Percentiles rank a stretch among this genome's conserved stretches.
Conservation (phyloP, 2,329 filamentous ascomycete genomes). For the Helotiales sp. region DNA sequence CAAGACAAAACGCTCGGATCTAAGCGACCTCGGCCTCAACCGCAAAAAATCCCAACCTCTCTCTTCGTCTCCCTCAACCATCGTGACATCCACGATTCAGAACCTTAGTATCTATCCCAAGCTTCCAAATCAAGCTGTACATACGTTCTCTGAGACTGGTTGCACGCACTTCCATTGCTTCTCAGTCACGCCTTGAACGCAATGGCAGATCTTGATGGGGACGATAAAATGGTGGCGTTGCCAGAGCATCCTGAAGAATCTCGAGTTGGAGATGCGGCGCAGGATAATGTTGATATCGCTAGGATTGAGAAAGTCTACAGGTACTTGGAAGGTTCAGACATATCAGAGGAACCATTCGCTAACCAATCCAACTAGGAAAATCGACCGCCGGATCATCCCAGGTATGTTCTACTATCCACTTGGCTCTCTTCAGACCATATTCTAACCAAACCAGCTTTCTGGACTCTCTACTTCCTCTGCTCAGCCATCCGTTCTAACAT, state of each 20-base stretch:
- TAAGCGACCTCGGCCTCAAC: slow-evolving; percentile 12
- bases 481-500: slow-evolving; percentile 92
- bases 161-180: slow-evolving; percentile 43
- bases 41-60: slow-evolving; percentile 6
- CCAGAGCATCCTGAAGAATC: slow-evolving; percentile 21
- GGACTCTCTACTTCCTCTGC: slow-evolving; percentile 89
- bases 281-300: slow-evolving; percentile 36
- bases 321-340: slow-evolving; percentile 30
- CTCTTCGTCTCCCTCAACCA: not conserved
- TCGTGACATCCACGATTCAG: not conserved
- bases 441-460: slow-evolving; percentile 66
- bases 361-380: slow-evolving; percentile 47
- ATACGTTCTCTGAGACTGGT: slow-evolving; percentile 30
- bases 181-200: slow-evolving; percentile 27
- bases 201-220: slow-evolving; percentile 35
- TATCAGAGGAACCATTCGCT: not conserved
- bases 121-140: not conserved
- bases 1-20: not conserved
- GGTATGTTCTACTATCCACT: slow-evolving; percentile 36
- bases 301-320: slow-evolving; percentile 46
- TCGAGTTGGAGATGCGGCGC: slow-evolving; percentile 1
- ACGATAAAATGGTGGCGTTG: slow-evolving; percentile 22
- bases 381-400: slow-evolving; percentile 62
- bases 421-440: slow-evolving; percentile 6
- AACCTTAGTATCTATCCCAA: not conserved